Evolutionary conservation across 2,329 filamentous ascomycete species (phyloP), one percentile per base, ranked within the genome.

Genomic region (Alternaria tenuissima): DNA sequence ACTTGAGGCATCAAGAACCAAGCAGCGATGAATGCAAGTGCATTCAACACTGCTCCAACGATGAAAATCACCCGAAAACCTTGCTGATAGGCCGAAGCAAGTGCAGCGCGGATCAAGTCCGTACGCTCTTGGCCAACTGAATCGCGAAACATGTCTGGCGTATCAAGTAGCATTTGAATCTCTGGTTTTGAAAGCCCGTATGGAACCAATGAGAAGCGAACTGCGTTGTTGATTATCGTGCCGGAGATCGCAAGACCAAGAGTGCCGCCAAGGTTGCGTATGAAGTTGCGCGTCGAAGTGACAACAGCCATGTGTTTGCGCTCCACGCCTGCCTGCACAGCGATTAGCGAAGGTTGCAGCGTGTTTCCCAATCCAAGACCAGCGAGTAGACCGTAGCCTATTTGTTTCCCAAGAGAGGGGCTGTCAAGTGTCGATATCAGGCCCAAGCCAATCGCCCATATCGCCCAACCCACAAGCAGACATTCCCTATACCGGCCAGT

Each of bases 241-340:
- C 66, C 68, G 30, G 64, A 64, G n/a, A 89, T 77, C 0, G 86
- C 87, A 0, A 90, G 80, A 0, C 87, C 87, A 14, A 84, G 80
- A 0, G 87, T 81, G 20, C 87, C 88, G 5, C 88, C 88, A 3
- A 87, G 78, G 46, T 84, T 85, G 14, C 88, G 84, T 62, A 89
- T 81, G 70, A 90, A 89, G 65, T 90, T 90, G 1, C 88, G 82
- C 54, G 85, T 83, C 2, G 85, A 86, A 32, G 88, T 89, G 14
- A 89, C 84, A 1, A 90, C 84, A 0, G 88, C 88, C 42, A 88
- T 82, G 42, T 89, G 83, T 0, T 83, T 78, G 65, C 86, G 87
- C 3, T 81, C 79, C 14, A 68, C 66, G 9, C 72, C 69, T 0
- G 86, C 85, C 70, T 88, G 87, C 16, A 86, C 75, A 1, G 87